phyloP scores from a whole-genome alignment of 345 rosid genomes.

The Hibiscus trionum region DNA sequence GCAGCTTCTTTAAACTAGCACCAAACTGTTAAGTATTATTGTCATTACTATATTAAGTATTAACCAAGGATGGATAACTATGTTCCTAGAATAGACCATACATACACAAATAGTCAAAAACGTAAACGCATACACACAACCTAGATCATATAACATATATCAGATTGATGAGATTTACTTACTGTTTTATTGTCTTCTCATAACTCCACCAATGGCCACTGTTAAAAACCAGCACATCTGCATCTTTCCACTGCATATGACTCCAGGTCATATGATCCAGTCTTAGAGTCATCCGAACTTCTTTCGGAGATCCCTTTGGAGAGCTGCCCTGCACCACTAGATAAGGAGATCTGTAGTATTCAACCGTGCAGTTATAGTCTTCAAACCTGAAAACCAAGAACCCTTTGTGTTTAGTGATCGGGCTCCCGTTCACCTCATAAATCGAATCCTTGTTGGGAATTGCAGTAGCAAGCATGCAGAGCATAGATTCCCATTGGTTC shows the following conservation, averaged over 20 bases:
- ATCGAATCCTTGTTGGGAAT: conserved; percentile 51
- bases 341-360: conserved; percentile 83
- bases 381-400: conserved; percentile 59
- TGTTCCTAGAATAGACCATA: neutral
- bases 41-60: neutral
- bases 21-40: neutral
- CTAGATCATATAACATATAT: neutral
- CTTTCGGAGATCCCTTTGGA: conserved; percentile 42
- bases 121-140: neutral
- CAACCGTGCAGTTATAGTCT: conserved; percentile 80
- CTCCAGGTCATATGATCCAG: conserved; percentile 67
- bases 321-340: conserved; percentile 60
- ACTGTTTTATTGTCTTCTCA: conserved; percentile 67
- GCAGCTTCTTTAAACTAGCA: neutral
- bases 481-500: conserved; percentile 94
- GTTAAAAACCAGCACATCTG: conserved; percentile 68
- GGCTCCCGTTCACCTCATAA: conserved; percentile 63
- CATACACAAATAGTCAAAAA: neutral
- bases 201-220: conserved; percentile 94
- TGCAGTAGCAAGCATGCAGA: conserved; percentile 72
- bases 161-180: conserved; percentile 32
- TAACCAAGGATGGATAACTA: neutral
- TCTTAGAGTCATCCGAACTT: conserved; percentile 54
- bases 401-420: conserved; percentile 85
- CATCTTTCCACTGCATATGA: conserved; percentile 53